phyloP scores from a whole-genome alignment of 805 yeast genomes.

The Suhomyces kilbournensis region DNA sequence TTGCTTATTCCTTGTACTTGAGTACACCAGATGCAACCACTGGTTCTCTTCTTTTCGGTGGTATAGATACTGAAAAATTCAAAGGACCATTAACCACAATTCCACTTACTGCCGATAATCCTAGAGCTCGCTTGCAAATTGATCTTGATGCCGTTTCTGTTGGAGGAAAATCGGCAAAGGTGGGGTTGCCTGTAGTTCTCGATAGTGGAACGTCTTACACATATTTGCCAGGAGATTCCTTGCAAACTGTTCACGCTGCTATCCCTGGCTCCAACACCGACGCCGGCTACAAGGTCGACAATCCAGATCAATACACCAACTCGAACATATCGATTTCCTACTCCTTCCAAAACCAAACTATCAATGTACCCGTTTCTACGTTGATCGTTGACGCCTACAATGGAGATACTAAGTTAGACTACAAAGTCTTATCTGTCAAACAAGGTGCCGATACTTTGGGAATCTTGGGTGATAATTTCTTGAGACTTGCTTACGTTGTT shows the following conservation, averaged over 20 bases:
- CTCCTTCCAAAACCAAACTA: constrained; percentile 54
- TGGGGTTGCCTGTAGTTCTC: not conserved
- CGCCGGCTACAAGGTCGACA: not conserved
- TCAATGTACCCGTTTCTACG: constrained; percentile 46
- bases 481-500: constrained; percentile 62
- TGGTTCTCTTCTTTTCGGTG: constrained; percentile 1
- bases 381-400: constrained; percentile 18
- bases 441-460: constrained; percentile 2
- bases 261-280: not conserved
- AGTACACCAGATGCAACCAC: not conserved
- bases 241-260: not conserved
- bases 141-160: not conserved
- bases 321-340: constrained; percentile 38
- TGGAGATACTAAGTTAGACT: not conserved
- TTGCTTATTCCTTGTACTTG: constrained; percentile 3
- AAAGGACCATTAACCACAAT: not conserved
- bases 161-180: not conserved
- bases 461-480: constrained; percentile 60
- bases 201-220: constrained; percentile 10
- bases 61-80: constrained; percentile 1
- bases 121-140: constrained; percentile 15
- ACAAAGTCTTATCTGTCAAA: not conserved
- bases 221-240: constrained; percentile 5
- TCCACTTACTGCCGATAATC: constrained; percentile 19
- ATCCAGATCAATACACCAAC: constrained; percentile 32